A percentile compares a stretch with the other conserved stretches of the same genome.
Evolutionary conservation across 768 basidiomycete species (phyloP).

Genomic region (Lactarius trivialis): DNA sequence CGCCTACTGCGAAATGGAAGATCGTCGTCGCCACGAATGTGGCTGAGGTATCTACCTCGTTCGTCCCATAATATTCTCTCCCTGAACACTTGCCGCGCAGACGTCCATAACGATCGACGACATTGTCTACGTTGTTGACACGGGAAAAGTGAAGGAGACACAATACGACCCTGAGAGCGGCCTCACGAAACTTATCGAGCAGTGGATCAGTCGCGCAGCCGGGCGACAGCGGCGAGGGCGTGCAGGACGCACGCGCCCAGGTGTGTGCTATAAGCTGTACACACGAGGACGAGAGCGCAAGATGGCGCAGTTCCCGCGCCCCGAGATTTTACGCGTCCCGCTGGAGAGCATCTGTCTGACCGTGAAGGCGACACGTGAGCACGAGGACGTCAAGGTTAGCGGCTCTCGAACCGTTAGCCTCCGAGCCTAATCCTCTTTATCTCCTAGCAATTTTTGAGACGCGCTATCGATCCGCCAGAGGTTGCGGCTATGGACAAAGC

Average conservation of each 20-base stretch:
- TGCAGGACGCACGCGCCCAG: conserved; percentile 80
- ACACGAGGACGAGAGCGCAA: conserved; percentile 62
- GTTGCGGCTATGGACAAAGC: conserved; percentile 70
- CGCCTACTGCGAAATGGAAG: conserved; percentile 60
- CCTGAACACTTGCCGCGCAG: conserved; percentile 31
- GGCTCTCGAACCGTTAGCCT: background rate
- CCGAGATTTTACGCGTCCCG: conserved; percentile 85
- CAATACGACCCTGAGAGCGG: conserved; percentile 64
- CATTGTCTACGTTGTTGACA: conserved; percentile 77
- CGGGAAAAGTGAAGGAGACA: conserved; percentile 81
- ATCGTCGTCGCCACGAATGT: conserved; percentile 89
- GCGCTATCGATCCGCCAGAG: conserved; percentile 81
- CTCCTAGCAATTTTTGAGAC: conserved; percentile 52
- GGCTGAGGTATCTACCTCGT: conserved; percentile 54
- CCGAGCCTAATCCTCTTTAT: background rate
- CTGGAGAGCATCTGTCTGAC: conserved; percentile 76
- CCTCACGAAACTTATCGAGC: conserved; percentile 71
- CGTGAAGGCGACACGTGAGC: conserved; percentile 72
- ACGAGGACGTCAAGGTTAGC: conserved; percentile 70
- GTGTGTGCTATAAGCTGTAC: conserved; percentile 84
- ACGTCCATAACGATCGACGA: conserved; percentile 92
- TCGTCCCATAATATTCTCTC: background rate
- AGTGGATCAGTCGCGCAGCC: conserved; percentile 72
- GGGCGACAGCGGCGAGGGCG: conserved; percentile 82
- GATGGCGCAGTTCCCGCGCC: conserved; percentile 68